Conservation (phyloP, 208 protist genomes). For the Leishmania braziliensis region DNA sequence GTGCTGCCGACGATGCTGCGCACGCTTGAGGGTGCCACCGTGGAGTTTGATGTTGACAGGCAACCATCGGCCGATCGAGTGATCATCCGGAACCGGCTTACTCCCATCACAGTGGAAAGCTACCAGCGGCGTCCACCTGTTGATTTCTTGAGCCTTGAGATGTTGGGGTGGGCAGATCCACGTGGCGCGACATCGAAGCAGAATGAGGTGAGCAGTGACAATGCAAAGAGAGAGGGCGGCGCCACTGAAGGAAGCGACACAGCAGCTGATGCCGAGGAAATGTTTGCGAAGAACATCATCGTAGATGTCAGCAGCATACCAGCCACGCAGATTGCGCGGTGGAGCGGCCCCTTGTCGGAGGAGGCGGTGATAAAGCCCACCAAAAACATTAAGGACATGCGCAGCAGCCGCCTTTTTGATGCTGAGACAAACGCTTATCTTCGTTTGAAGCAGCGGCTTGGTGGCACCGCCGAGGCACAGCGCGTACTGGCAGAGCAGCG, state of each 20-base stretch:
- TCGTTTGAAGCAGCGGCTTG: conserved; percentile 48
- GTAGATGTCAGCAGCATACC: conserved; percentile 67
- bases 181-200: neutral
- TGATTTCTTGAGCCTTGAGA: conserved; percentile 54
- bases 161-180: conserved; percentile 20
- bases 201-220: neutral
- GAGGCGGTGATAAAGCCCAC: conserved; percentile 60
- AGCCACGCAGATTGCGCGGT: conserved; percentile 48
- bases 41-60: conserved; percentile 51
- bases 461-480: conserved; percentile 47
- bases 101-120: conserved; percentile 63
- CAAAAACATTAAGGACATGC: conserved; percentile 80
- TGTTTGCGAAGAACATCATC: conserved; percentile 67
- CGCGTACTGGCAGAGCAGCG: conserved; percentile 42
- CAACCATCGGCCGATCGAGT: conserved; percentile 54
- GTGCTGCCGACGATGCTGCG: conserved; percentile 77
- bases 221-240: neutral
- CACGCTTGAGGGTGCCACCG: conserved; percentile 60
- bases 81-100: conserved; percentile 68
- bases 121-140: conserved; percentile 64
- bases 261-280: conserved; percentile 1
- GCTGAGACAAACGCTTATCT: conserved; percentile 63
- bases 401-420: conserved; percentile 71
- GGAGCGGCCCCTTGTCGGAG: conserved; percentile 54
- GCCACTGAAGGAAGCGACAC: neutral